A percentile compares a stretch with the other conserved stretches of the same genome.
These are phyloP conservation scores for Skeletonema potamos DNA, from an alignment of 108 stramenopile genomes.

Conservation along the genomic window DNA sequence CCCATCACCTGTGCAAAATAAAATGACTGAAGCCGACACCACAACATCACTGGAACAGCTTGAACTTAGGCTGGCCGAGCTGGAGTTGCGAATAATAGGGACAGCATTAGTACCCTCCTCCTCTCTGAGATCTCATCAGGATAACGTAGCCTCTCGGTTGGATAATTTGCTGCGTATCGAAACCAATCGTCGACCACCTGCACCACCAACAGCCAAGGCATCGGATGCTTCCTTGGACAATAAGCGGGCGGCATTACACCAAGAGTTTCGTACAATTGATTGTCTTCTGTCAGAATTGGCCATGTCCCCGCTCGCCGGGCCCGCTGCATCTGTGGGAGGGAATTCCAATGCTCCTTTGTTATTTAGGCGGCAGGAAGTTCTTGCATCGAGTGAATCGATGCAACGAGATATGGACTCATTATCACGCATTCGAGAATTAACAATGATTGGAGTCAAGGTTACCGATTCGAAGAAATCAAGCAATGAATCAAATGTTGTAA, in stretches of 20 bases:
- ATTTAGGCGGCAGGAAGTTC: slow-evolving; percentile 66
- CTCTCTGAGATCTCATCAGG: neutral
- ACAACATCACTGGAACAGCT: slow-evolving; percentile 14
- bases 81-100: slow-evolving; percentile 35
- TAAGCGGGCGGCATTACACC: slow-evolving; percentile 33
- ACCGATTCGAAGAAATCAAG: slow-evolving; percentile 1
- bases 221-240: slow-evolving; percentile 3
- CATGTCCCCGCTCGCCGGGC: slow-evolving; percentile 30
- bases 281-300: slow-evolving; percentile 32
- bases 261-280: slow-evolving; percentile 38
- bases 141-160: slow-evolving; percentile 20
- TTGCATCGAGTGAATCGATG: slow-evolving; percentile 56
- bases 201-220: slow-evolving; percentile 11
- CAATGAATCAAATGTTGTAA: slow-evolving; percentile 43
- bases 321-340: slow-evolving; percentile 5
- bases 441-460: slow-evolving; percentile 23
- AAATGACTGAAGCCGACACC: neutral
- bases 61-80: slow-evolving; percentile 25
- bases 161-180: slow-evolving; percentile 32
- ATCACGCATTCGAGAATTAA: slow-evolving; percentile 57
- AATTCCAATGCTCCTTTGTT: slow-evolving; percentile 42
- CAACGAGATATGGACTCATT: slow-evolving; percentile 55
- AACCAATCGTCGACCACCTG: slow-evolving; percentile 1
- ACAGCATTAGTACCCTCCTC: neutral
- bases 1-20: neutral